A percentile compares a stretch with the other conserved stretches of the same genome.
phyloP scores from a whole-genome alignment of 2,329 filamentous ascomycete species.

The Xenoacremonium recifei region DNA sequence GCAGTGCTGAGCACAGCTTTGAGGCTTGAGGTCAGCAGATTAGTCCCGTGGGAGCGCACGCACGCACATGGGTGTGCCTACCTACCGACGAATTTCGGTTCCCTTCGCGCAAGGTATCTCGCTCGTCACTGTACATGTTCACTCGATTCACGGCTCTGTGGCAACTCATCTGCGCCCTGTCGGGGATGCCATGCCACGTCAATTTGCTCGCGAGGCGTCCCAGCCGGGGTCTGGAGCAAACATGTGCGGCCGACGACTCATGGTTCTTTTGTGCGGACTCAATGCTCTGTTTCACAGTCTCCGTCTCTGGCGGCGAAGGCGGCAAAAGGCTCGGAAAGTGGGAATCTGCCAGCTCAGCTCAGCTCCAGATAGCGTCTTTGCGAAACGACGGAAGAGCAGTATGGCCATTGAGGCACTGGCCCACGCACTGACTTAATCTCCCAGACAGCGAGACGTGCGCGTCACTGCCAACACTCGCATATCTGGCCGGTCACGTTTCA shows the following conservation, averaged over 20 bases:
- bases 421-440: slow-evolving; percentile 23
- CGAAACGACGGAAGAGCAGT: slow-evolving; percentile 2
- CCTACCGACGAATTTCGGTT: not conserved
- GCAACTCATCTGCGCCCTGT: not conserved
- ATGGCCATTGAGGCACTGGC: not conserved
- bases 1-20: slow-evolving; percentile 3
- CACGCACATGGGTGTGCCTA: not conserved
- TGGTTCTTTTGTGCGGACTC: not conserved
- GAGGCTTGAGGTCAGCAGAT: slow-evolving; percentile 1
- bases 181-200: slow-evolving; percentile 25
- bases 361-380: slow-evolving; percentile 1
- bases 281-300: slow-evolving; percentile 13
- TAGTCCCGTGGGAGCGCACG: slow-evolving; percentile 1
- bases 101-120: slow-evolving; percentile 4
- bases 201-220: slow-evolving; percentile 10
- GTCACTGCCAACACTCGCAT: slow-evolving; percentile 26
- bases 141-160: slow-evolving; percentile 3
- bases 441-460: slow-evolving; percentile 13
- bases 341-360: not conserved
- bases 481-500: slow-evolving; percentile 25
- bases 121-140: slow-evolving; percentile 10
- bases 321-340: slow-evolving; percentile 1
- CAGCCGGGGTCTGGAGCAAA: not conserved
- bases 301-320: slow-evolving; percentile 11
- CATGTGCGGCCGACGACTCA: no score